phyloP scores from a whole-genome alignment of 2,329 filamentous ascomycete genomes.

The Talaromyces sp. region DNA sequence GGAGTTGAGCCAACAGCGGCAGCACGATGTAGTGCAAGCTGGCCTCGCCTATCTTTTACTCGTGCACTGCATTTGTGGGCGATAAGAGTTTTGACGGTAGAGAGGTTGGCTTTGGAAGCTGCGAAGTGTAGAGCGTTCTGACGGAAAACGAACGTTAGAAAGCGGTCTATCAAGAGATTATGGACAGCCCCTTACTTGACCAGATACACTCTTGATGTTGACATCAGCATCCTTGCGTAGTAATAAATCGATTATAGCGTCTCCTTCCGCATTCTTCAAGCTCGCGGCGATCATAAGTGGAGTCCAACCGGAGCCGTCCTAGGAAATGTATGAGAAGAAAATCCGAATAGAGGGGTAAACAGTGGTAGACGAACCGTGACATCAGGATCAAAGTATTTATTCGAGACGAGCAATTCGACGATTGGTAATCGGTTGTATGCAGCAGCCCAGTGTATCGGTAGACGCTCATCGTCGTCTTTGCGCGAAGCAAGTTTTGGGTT shows the following conservation, averaged over 20 bases:
- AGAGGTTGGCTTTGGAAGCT: constrained; percentile 82
- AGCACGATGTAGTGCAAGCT: constrained; percentile 85
- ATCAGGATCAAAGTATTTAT: constrained; percentile 77
- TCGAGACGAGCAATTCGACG: constrained; percentile 66
- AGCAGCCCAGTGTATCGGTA: constrained; percentile 90
- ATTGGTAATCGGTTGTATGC: constrained; percentile 78
- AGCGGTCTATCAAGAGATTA: not conserved
- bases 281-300: constrained; percentile 50
- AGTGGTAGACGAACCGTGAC: constrained; percentile 55
- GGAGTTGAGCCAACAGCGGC: constrained; percentile 87
- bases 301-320: constrained; percentile 51
- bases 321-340: not conserved
- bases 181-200: constrained; percentile 33
- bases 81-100: constrained; percentile 74
- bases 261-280: constrained; percentile 45
- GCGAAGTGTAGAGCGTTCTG: constrained; percentile 89
- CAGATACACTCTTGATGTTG: constrained; percentile 40
- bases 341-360: not conserved
- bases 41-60: constrained; percentile 79
- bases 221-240: constrained; percentile 48
- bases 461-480: constrained; percentile 78
- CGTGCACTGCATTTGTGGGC: constrained; percentile 71
- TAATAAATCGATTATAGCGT: constrained; percentile 44
- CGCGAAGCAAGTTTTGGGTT: constrained; percentile 74
- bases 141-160: not conserved